Base-by-base conservation (phyloP, 331 rosid genomes). In the Dryas integrifolia region DNA sequence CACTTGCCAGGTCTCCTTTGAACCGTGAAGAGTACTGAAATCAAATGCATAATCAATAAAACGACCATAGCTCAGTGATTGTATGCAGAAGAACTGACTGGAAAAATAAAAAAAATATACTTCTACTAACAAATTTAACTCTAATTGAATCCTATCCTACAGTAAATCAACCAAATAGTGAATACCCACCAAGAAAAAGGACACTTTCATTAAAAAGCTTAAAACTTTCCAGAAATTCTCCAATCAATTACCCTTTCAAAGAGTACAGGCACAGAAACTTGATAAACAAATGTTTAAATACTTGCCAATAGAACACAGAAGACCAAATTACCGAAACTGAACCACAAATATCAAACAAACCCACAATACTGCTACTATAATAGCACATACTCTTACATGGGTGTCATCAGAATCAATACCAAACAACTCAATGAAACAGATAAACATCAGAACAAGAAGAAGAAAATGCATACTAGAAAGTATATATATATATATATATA, bases 21-120 rank as follows among this genome's bases (percentile, higher is more conserved):
- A 68, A 77, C 90, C 86, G 67, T 30, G 81, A 72, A 68, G 87
- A 83, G 76, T 75, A 83, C 99, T 95, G 89, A 61, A 80, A 79
- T 50, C 35, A 78, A 75, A 72, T 16, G 8, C n/a, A 16, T 52
- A 46, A 3, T 15, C 44, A 53, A 4, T 21, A 50, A 21, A 3
- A 66, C 53, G 12, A 62, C 9, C 51, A 14, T 12, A 72, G 46
- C 46, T 65, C 77, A 72, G 64, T 73, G 12, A 49, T 16, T 67
- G 38, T 13, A 30, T 15, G 72, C 49, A 35, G n/a, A 69, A 38
- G 21, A 24, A 7, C 73, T 44, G 43, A 58, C 56, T 57, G 46
- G n/a, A 35, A 56, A 56, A 39, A 26, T n/a, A 46, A 59, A 46
- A 21, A 18, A 18, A 40, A 35, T 5, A 49, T 51, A 49, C n/a